A percentile compares a stretch with the other conserved stretches of the same genome.
Evolutionary conservation across 176 grass and related monocot species (phyloP).

Genomic region (Oryza coarctata): DNA sequence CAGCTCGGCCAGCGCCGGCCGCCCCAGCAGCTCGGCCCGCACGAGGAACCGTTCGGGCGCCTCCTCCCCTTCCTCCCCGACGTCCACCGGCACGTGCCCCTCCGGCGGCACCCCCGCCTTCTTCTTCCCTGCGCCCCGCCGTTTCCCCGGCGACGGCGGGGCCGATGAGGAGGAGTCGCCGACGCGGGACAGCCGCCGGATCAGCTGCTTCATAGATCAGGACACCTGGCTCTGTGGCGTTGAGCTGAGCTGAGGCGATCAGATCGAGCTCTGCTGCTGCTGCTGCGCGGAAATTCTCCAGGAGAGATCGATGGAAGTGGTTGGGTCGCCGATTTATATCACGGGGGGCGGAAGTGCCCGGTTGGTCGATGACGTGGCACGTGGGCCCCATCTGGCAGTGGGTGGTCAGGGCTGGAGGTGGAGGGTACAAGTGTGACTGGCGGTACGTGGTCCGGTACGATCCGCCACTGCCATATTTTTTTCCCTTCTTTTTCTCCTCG

Average conservation of each 20-base stretch:
- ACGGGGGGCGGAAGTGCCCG: no score
- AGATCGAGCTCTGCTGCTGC: background rate
- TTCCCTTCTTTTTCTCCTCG: background rate
- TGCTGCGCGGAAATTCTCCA: background rate
- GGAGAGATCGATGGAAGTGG: background rate
- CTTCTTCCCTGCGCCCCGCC: background rate
- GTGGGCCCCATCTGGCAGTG: background rate
- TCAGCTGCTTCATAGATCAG: slow-evolving; percentile 47
- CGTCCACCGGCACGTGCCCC: slow-evolving; percentile 78
- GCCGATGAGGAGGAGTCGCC: slow-evolving; percentile 32
- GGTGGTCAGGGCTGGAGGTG: no score
- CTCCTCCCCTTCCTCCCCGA: slow-evolving; percentile 24
- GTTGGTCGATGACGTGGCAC: background rate
- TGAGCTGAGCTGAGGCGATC: background rate
- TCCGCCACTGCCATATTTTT: no score
- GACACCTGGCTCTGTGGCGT: background rate
- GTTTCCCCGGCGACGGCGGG: background rate
- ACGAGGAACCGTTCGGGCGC: slow-evolving; percentile 63
- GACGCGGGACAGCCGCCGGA: slow-evolving; percentile 62
- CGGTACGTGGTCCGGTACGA: slow-evolving; percentile 48
- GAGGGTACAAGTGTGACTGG: slow-evolving; percentile 29
- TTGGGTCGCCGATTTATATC: slow-evolving; percentile 31
- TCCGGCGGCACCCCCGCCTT: slow-evolving; percentile 35
- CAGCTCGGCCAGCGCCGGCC: slow-evolving; percentile 65
- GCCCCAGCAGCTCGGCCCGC: slow-evolving; percentile 58